Conservation (phyloP, 2,329 filamentous ascomycete genomes). For the Colletotrichum sp. region DNA sequence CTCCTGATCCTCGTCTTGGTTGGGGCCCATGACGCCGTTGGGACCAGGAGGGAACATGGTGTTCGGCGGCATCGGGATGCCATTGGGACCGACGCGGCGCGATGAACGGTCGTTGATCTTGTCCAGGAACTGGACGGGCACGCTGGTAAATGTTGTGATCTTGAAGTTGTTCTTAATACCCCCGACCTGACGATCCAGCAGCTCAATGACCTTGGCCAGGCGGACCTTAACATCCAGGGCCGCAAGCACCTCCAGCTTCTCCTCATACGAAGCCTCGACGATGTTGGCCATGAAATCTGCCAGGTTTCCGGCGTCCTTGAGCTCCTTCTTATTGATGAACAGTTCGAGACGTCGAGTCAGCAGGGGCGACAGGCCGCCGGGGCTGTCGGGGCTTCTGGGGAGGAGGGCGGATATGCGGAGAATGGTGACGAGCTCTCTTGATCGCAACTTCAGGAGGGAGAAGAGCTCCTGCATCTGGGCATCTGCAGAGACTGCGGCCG, state of each 20-base stretch:
- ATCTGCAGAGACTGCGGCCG: conserved; percentile 44
- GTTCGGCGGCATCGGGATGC: conserved; percentile 18
- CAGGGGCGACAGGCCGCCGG: conserved; percentile 76
- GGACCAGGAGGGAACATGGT: conserved; percentile 24
- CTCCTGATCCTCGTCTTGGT: conserved; percentile 75
- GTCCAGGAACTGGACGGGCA: conserved; percentile 66
- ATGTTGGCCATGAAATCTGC: conserved; percentile 98
- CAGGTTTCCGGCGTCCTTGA: conserved; percentile 81
- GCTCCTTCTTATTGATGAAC: conserved; percentile 82
- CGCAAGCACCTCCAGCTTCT: conserved; percentile 88
- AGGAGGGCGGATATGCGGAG: conserved; percentile 86
- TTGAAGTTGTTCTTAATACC: conserved; percentile 87
- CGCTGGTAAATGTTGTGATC: conserved; percentile 77
- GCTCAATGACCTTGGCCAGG: conserved; percentile 80
- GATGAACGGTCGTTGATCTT: conserved; percentile 44
- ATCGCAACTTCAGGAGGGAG: conserved; percentile 80
- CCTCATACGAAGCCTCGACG: conserved; percentile 84
- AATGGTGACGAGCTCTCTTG: conserved; percentile 84
- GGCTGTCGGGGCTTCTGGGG: conserved; percentile 62
- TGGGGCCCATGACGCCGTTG: conserved; percentile 42
- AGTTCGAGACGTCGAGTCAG: conserved; percentile 85
- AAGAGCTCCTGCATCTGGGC: conserved; percentile 74
- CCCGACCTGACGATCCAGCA: conserved; percentile 82
- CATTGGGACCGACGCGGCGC: conserved; percentile 15
- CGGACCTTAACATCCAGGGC: conserved; percentile 79